phyloP scores from a whole-genome alignment of 768 basidiomycete genomes.

The Zangia roseola region DNA sequence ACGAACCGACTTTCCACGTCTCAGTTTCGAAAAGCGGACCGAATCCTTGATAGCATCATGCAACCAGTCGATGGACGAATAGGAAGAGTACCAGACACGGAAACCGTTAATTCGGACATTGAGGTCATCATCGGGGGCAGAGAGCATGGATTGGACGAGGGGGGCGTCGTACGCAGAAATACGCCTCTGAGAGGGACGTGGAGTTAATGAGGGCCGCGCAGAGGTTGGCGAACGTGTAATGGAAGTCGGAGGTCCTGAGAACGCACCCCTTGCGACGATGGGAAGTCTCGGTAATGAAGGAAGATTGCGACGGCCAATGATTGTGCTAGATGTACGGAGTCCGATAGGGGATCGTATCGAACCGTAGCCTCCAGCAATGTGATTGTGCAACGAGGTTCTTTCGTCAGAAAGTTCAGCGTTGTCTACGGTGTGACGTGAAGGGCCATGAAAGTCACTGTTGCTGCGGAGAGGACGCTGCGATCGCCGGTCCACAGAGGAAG shows the following conservation, averaged over 20 bases:
- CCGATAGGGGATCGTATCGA: conserved; percentile 39
- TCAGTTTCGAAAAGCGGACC: conserved; percentile 69
- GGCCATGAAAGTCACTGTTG: conserved; percentile 27
- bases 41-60: conserved; percentile 97
- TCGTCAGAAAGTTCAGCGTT: conserved; percentile 28
- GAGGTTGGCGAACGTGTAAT: conserved; percentile 32
- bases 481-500: conserved; percentile 59
- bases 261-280: conserved; percentile 27
- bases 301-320: conserved; percentile 32
- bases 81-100: conserved; percentile 83
- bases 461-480: conserved; percentile 60
- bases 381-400: conserved; percentile 34
- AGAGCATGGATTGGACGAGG: conserved; percentile 31
- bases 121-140: conserved; percentile 42
- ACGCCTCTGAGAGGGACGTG: conserved; percentile 51
- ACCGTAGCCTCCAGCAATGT: conserved; percentile 51
- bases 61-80: conserved; percentile 92
- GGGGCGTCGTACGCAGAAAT: conserved; percentile 72
- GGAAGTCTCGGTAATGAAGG: conserved; percentile 38
- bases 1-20: conserved; percentile 66
- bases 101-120: conserved; percentile 81
- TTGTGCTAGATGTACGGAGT: conserved; percentile 27
- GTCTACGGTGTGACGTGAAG: conserved; percentile 2
- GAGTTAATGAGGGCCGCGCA: conserved; percentile 33
- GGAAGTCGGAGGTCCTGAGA: conserved; percentile 40